Base-by-base conservation (phyloP, 1,284 basidiomycete species). In the Coriolopsis trogii region DNA sequence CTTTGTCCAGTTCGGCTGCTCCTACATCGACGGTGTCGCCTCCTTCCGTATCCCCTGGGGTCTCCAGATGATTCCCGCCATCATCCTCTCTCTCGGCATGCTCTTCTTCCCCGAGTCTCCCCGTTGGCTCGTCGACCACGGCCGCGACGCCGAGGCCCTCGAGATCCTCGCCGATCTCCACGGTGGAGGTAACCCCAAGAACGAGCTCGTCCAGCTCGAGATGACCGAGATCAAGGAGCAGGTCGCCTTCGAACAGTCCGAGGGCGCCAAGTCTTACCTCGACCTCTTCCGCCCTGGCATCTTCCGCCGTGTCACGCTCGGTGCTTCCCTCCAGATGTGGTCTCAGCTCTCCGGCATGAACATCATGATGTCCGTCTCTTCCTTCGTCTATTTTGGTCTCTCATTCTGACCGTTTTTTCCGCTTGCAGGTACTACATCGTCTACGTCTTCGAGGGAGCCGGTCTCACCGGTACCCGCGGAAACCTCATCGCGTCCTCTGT, bases 1-100 rank as follows among this genome's bases (percentile, higher is more conserved):
- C 70, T 88, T 89, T 66, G 75, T 88, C 57, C 79, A 87, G 62
- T 87, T 87, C 57, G 87, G 85, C 4, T 89, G 84, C 66, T 87
- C 85, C 1, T 87, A 88, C 66, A 84, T 89, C 64, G 65, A 84
- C 24, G 84, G 87, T 30, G 73, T 67, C 6, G 85, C 85, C 0
- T 87, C 86, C 0, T 91, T 89, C 78, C 84, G 89, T 25, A 85
- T 91, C 59, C 88, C 89, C 12, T 89, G 87, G 87, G 86, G 83
- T 50, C 71, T 91, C 18, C 89, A 91, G 65, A 79, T 87, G 73
- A 87, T 91, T 46, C 88, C 88, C 24, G 89, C 83, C 10, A 77
- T 89, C 51, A 55, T 91, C 9, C 77, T 90, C 26, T 80, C 80
- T 39, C 18, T 79, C n/a, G 86, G 88, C 41, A 90, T 91, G 87